Evolutionary conservation across 768 basidiomycete species (phyloP).

Genomic region (Russula olivacea): DNA sequence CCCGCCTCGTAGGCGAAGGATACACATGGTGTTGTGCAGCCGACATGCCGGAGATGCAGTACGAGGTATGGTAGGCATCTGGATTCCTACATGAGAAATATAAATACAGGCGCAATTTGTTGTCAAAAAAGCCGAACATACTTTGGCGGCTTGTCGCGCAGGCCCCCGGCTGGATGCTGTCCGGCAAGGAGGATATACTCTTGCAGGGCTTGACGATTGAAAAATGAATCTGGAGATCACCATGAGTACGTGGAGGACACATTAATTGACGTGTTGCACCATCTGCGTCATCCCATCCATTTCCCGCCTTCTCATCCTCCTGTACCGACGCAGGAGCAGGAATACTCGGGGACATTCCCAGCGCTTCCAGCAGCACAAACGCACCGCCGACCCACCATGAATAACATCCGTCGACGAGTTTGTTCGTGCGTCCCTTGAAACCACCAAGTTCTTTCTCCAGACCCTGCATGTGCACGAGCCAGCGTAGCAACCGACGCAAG

Average conservation of each 20-base stretch:
- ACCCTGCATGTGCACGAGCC: constrained; percentile 86
- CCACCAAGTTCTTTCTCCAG: constrained; percentile 79
- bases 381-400: constrained; percentile 99
- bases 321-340: constrained; percentile 27
- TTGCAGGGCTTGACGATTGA: constrained; percentile 70
- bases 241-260: not conserved
- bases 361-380: constrained; percentile 67
- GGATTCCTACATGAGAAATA: constrained; percentile 46
- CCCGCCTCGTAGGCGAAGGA: constrained; percentile 38
- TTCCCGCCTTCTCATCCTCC: constrained; percentile 42
- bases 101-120: not conserved
- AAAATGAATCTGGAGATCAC: constrained; percentile 37
- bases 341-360: constrained; percentile 36
- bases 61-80: constrained; percentile 94
- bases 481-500: constrained; percentile 56
- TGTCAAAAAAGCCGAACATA: constrained; percentile 32
- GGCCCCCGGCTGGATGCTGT: constrained; percentile 78
- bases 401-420: constrained; percentile 99
- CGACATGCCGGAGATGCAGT: constrained; percentile 87
- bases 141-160: constrained; percentile 96
- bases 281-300: constrained; percentile 67
- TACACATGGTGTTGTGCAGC: constrained; percentile 76
- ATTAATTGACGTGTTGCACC: constrained; percentile 36
- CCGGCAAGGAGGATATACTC: constrained; percentile 82
- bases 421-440: constrained; percentile 91